These are phyloP conservation scores for Aspergillus conjunctus DNA, from an alignment of 495 filamentous ascomycete species.

Conservation along the genomic window DNA sequence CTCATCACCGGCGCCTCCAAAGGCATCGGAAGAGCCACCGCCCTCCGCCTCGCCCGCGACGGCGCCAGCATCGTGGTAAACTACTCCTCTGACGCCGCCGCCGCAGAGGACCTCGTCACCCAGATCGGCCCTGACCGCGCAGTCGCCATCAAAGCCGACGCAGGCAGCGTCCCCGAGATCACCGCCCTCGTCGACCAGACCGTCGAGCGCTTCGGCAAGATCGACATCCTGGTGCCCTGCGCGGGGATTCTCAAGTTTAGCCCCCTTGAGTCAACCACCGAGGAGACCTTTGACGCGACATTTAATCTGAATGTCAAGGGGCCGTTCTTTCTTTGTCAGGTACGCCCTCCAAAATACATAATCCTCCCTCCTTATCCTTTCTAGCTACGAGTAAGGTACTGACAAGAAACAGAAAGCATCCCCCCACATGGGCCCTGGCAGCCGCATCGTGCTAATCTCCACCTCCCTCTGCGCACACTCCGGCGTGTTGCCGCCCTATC, in stretches of 20 bases:
- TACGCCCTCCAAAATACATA: not conserved
- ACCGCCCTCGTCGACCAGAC: constrained; percentile 10
- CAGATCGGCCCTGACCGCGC: constrained; percentile 13
- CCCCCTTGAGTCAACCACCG: constrained; percentile 36
- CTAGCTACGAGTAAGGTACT: too few species aligned
- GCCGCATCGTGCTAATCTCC: constrained; percentile 40
- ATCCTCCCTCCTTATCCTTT: not conserved
- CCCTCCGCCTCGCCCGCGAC: constrained; percentile 41
- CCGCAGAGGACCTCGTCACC: constrained; percentile 5
- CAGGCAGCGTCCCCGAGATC: constrained; percentile 4
- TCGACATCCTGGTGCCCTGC: constrained; percentile 55
- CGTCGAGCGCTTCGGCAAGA: constrained; percentile 31
- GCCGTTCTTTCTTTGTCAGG: constrained; percentile 13
- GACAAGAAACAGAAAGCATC: not conserved
- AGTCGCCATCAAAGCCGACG: constrained; percentile 14
- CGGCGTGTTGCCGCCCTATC: constrained; percentile 35
- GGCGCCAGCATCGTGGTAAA: constrained; percentile 45
- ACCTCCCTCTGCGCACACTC: constrained; percentile 47
- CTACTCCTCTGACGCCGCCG: constrained; percentile 22
- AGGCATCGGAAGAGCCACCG: constrained; percentile 55
- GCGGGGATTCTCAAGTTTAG: constrained; percentile 54
- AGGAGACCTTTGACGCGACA: constrained; percentile 20
- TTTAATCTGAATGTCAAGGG: constrained; percentile 16
- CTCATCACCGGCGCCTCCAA: constrained; percentile 56
- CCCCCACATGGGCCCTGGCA: not conserved